Conservation (phyloP, 768 basidiomycete species). For the Tulasnella sp. region DNA sequence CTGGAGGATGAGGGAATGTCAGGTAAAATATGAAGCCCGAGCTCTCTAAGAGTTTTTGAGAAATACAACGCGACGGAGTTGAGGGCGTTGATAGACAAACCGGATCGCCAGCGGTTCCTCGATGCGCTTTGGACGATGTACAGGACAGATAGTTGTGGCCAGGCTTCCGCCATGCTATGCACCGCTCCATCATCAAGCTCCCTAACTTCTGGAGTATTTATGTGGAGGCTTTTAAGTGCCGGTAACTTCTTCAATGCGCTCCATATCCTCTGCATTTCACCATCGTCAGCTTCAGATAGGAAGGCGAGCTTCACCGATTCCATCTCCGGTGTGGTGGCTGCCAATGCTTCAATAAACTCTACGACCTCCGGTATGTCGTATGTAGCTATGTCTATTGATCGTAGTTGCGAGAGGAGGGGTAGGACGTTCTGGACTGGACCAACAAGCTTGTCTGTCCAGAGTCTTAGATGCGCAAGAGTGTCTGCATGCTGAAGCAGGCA, state of each 20-base stretch:
- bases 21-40: not conserved
- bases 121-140: not conserved
- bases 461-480: not conserved
- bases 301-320: not conserved
- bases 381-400: not conserved
- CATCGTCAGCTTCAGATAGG: not conserved
- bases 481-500: not conserved
- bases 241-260: not conserved
- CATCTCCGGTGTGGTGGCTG: not conserved
- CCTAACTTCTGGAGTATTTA: not conserved
- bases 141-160: not conserved
- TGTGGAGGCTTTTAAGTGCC: not conserved
- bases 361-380: not conserved
- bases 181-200: not conserved
- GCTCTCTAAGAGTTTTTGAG: not conserved
- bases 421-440: not conserved
- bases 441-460: not conserved
- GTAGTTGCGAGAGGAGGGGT: not conserved
- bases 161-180: not conserved
- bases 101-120: not conserved
- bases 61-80: not conserved
- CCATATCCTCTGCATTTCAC: not conserved
- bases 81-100: not conserved
- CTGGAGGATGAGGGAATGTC: not conserved
- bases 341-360: not conserved